phyloP scores from a whole-genome alignment of 2,329 filamentous ascomycete species.

The Pestalotiopsis sp. region DNA sequence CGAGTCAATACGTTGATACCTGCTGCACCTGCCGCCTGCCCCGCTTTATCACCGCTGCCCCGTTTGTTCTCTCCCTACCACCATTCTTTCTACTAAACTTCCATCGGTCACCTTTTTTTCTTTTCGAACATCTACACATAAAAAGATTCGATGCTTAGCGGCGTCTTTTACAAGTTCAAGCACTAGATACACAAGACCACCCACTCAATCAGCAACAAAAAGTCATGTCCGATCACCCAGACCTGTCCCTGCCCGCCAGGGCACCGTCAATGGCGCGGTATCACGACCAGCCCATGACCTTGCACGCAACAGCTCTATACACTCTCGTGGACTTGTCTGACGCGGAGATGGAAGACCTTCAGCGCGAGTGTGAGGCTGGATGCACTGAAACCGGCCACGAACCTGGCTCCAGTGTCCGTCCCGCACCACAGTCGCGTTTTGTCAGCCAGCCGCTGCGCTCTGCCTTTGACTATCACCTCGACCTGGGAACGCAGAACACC shows the following conservation, averaged over 20 bases:
- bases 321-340: constrained; percentile 9
- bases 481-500: constrained; percentile 14
- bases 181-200: not conserved
- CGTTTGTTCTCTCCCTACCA: not conserved
- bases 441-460: constrained; percentile 18
- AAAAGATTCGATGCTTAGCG: not conserved
- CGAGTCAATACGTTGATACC: not conserved
- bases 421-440: constrained; percentile 17
- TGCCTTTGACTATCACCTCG: constrained; percentile 12
- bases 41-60: not conserved
- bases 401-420: constrained; percentile 12
- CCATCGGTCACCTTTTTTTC: no score
- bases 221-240: constrained; percentile 17
- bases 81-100: no score
- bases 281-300: constrained; percentile 16
- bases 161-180: not conserved
- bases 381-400: constrained; percentile 4
- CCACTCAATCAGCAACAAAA: not conserved
- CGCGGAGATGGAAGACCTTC: not conserved
- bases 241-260: constrained; percentile 19
- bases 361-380: not conserved
- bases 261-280: constrained; percentile 19
- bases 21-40: not conserved
- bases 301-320: constrained; percentile 17
- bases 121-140: not conserved